Conservation (phyloP, 805 yeast genomes). For the Lipomyces yamadae region DNA sequence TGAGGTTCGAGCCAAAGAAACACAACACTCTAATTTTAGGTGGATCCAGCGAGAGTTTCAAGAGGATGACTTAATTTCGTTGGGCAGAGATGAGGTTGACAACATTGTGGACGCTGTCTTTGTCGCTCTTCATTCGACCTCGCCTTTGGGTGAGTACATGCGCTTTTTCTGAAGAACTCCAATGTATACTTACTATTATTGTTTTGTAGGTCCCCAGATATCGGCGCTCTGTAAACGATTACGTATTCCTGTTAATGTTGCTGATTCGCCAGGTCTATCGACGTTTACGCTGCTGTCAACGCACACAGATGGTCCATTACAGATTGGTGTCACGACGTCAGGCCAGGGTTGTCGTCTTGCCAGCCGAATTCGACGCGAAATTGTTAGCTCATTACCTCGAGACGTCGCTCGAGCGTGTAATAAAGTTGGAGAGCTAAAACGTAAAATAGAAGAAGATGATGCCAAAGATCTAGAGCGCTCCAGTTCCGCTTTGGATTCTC, state of each 20-base stretch:
- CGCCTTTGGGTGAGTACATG: constrained; percentile 13
- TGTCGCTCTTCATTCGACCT: constrained; percentile 53
- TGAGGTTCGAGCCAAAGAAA: constrained; percentile 9
- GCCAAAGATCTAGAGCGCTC: constrained; percentile 43
- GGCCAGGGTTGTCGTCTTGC: constrained; percentile 92
- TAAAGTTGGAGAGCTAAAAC: constrained; percentile 70
- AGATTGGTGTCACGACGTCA: constrained; percentile 79
- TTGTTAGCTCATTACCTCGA: constrained; percentile 63
- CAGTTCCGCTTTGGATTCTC: constrained; percentile 16
- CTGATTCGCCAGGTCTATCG: constrained; percentile 72
- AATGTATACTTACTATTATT: not conserved
- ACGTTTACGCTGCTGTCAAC: constrained; percentile 79
- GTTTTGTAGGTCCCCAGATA: constrained; percentile 49
- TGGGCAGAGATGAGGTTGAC: constrained; percentile 69
- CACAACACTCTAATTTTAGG: constrained; percentile 15
- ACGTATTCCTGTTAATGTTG: constrained; percentile 82
- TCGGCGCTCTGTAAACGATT: constrained; percentile 58
- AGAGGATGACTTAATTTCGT: constrained; percentile 53
- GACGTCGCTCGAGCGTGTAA: constrained; percentile 71
- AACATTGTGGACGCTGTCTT: constrained; percentile 76
- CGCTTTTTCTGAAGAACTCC: not conserved
- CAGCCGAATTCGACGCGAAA: constrained; percentile 74
- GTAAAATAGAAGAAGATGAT: constrained; percentile 60
- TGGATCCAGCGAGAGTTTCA: constrained; percentile 48
- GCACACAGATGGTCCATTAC: constrained; percentile 71